Percentiles rank a stretch among this genome's conserved stretches.
Evolutionary conservation across 345 rosid genomes (phyloP).

Genomic region (Eucalyptus curtisii): DNA sequence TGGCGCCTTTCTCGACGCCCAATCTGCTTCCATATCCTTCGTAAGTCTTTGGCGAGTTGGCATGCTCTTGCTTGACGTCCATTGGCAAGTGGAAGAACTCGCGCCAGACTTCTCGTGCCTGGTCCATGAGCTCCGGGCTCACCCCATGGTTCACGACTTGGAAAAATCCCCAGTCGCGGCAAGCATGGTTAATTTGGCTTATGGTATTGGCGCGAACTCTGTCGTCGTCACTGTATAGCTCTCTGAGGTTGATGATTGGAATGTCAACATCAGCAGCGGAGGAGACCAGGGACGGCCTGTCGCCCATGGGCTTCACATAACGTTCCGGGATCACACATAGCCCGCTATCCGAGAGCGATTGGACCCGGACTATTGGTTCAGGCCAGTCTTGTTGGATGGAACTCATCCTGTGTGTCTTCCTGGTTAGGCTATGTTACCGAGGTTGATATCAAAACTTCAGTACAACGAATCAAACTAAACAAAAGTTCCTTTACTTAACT

Average conservation of each 20-base stretch:
- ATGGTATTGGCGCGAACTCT: conserved; percentile 3
- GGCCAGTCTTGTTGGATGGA: conserved; percentile 74
- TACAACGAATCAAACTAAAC: not conserved
- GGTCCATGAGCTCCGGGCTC: conserved; percentile 46
- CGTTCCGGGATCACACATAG: conserved; percentile 42
- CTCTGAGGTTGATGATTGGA: conserved; percentile 64
- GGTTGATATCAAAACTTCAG: not conserved
- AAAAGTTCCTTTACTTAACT: not conserved
- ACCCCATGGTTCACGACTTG: conserved; percentile 89
- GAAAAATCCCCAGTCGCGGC: conserved; percentile 89
- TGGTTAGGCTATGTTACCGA: not conserved
- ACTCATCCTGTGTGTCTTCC: conserved; percentile 13
- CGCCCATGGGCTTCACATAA: conserved; percentile 54
- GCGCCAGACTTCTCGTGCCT: conserved; percentile 52
- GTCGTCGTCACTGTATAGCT: conserved; percentile 12
- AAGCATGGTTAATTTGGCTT: conserved; percentile 30
- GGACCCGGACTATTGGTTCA: conserved; percentile 91
- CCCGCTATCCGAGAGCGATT: conserved; percentile 59
- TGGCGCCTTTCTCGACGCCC: conserved; percentile 76
- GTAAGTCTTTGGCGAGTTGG: conserved; percentile 69
- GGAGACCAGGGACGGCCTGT: conserved; percentile 29
- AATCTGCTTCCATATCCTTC: conserved; percentile 93
- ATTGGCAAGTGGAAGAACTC: conserved; percentile 69
- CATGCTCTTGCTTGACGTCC: conserved; percentile 47
- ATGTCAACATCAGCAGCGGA: conserved; percentile 18